phyloP scores from a whole-genome alignment of 164 flowering plant genomes.

The Berberis vulgaris region DNA sequence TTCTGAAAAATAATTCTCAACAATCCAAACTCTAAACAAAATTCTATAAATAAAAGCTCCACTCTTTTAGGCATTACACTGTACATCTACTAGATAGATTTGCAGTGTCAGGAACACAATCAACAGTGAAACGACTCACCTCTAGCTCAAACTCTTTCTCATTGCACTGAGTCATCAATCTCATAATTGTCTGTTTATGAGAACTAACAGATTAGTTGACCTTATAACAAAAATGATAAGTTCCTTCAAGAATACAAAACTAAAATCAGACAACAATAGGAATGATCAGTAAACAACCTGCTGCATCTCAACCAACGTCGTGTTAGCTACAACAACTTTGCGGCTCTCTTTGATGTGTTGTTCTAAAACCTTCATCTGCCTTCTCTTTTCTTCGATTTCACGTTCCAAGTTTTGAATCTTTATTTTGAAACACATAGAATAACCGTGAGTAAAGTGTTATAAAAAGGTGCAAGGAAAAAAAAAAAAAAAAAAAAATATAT shows the following conservation, averaged over 20 bases:
- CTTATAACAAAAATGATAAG: no score
- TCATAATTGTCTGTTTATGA: constrained; percentile 56
- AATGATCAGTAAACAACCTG: constrained; percentile 44
- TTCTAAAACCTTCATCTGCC: constrained; percentile 71
- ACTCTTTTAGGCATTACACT: no score
- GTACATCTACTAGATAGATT: no score
- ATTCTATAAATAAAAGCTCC: no score
- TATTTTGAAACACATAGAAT: neutral
- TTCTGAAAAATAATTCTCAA: no score
- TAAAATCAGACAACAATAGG: no score
- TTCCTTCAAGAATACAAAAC: no score
- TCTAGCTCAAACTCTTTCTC: constrained; percentile 93
- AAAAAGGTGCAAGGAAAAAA: no score
- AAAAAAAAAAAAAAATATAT: no score
- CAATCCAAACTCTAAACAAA: no score
- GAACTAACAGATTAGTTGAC: no score
- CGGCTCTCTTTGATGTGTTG: constrained; percentile 73
- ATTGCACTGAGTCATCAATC: constrained; percentile 84
- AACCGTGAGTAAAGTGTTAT: neutral
- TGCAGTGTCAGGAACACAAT: no score
- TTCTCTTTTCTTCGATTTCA: constrained; percentile 79
- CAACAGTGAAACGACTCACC: constrained; percentile 26
- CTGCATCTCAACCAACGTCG: constrained; percentile 88
- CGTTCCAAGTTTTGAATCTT: constrained; percentile 81
- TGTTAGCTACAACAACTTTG: constrained; percentile 73